Percentiles rank a stretch among this genome's conserved stretches.
Evolutionary conservation across 768 basidiomycete genomes (phyloP).

Genomic region (Pleurotus ostreatus): DNA sequence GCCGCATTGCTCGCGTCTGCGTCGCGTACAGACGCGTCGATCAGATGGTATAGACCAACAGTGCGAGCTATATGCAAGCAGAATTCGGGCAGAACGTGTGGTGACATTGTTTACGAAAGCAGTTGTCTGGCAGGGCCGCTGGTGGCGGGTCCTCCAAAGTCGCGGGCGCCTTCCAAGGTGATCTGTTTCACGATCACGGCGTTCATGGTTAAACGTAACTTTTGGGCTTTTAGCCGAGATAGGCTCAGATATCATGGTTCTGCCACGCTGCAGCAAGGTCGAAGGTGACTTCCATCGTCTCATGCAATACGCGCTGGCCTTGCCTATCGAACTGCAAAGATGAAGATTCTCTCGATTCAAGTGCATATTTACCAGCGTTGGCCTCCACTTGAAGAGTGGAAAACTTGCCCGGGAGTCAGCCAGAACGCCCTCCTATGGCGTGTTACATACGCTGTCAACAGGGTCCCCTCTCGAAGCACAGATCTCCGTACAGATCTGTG

Average conservation of each 20-base stretch:
- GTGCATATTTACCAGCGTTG: too few relatives aligned
- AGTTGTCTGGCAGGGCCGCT: too few relatives aligned
- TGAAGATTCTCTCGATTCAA: too few relatives aligned
- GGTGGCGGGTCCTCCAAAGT: too few relatives aligned
- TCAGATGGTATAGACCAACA: too few relatives aligned
- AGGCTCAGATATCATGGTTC: neutral
- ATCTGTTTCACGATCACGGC: constrained; percentile 1
- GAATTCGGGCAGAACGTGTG: too few relatives aligned
- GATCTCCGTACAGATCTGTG: constrained; percentile 3
- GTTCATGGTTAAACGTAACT: neutral
- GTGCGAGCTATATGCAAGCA: too few relatives aligned
- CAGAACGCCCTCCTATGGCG: neutral
- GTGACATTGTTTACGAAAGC: too few relatives aligned
- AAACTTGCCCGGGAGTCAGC: neutral
- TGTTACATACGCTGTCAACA: neutral
- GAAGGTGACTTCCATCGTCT: neutral
- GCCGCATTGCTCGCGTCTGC: too few relatives aligned
- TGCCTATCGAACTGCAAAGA: too few relatives aligned
- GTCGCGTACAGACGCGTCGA: too few relatives aligned
- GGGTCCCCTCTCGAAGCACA: constrained; percentile 5
- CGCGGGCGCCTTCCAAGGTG: neutral
- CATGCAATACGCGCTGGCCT: too few relatives aligned
- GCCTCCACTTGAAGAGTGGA: neutral
- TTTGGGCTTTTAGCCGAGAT: neutral
- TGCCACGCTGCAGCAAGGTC: neutral